phyloP scores from a whole-genome alignment of 441 rosid species.

The Erodium trifolium region DNA sequence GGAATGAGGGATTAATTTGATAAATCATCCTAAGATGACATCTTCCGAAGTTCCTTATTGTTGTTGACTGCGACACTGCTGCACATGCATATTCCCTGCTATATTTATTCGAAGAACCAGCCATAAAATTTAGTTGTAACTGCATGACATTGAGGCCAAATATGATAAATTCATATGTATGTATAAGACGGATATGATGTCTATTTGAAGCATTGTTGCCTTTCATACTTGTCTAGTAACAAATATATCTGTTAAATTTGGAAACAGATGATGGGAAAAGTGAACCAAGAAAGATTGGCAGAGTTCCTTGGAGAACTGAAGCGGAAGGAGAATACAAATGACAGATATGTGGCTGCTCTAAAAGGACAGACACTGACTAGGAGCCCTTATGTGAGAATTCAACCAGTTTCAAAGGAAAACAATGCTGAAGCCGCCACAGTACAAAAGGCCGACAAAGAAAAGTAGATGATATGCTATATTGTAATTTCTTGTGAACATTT shows the following conservation, averaged over 20 bases:
- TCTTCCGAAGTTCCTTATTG: too few relatives aligned
- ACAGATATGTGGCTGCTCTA: constrained; percentile 82
- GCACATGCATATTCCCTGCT: too few relatives aligned
- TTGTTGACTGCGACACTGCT: too few relatives aligned
- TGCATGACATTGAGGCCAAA: too few relatives aligned
- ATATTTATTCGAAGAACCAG: too few relatives aligned
- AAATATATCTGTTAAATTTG: constrained; percentile 10
- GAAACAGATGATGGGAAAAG: constrained; percentile 85
- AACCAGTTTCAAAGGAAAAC: constrained; percentile 43
- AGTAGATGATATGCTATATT: constrained; percentile 16
- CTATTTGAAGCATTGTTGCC: background rate
- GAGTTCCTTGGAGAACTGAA: constrained; percentile 87
- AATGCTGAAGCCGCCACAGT: constrained; percentile 22
- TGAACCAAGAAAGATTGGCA: constrained; percentile 74
- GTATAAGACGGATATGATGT: background rate
- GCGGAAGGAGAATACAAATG: constrained; percentile 83
- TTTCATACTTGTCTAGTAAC: background rate
- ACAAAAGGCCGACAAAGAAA: constrained; percentile 18
- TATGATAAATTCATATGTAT: too few relatives aligned
- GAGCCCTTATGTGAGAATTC: constrained; percentile 77
- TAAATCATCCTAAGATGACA: too few relatives aligned
- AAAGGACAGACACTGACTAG: constrained; percentile 85
- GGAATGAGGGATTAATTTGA: too few relatives aligned
- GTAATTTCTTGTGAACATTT: background rate
- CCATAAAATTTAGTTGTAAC: too few relatives aligned